A percentile compares a stretch with the other conserved stretches of the same genome.
These are phyloP conservation scores for Ascochyta pisi DNA, from an alignment of 2,329 filamentous ascomycete species.

Conservation along the genomic window DNA sequence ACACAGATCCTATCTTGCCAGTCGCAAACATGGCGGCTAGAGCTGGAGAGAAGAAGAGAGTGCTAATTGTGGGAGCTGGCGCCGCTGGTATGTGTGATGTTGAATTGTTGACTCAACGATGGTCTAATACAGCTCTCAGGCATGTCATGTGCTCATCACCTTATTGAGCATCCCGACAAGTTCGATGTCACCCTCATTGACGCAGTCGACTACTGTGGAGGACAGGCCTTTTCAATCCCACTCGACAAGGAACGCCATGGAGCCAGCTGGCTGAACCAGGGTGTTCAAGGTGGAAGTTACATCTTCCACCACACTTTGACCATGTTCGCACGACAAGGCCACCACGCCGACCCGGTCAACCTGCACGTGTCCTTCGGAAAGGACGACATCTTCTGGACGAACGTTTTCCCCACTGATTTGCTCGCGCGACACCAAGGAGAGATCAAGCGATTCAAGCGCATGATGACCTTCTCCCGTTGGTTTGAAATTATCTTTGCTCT, in stretches of 20 bases:
- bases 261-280: conserved; percentile 67
- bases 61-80: conserved; percentile 50
- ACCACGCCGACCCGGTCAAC: conserved; percentile 62
- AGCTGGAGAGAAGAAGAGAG: conserved; percentile 45
- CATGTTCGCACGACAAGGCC: conserved; percentile 66
- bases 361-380: conserved; percentile 66
- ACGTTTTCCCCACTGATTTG: conserved; percentile 67
- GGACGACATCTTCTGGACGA: conserved; percentile 69
- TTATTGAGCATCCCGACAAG: conserved; percentile 69
- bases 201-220: conserved; percentile 63
- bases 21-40: conserved; percentile 41
- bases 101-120: not conserved
- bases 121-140: conserved; percentile 39
- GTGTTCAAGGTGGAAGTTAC: conserved; percentile 68
- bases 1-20: conserved; percentile 41
- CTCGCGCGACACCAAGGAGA: conserved; percentile 63
- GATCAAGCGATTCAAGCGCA: conserved; percentile 61
- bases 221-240: conserved; percentile 65
- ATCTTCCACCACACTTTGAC: conserved; percentile 73
- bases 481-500: conserved; percentile 67
- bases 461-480: conserved; percentile 64
- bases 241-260: conserved; percentile 64
- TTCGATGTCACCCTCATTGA: conserved; percentile 67
- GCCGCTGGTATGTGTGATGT: conserved; percentile 44
- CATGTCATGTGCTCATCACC: conserved; percentile 70